phyloP scores from a whole-genome alignment of 2,329 filamentous ascomycete genomes.

The Aspergillus oerlinghausenensis region DNA sequence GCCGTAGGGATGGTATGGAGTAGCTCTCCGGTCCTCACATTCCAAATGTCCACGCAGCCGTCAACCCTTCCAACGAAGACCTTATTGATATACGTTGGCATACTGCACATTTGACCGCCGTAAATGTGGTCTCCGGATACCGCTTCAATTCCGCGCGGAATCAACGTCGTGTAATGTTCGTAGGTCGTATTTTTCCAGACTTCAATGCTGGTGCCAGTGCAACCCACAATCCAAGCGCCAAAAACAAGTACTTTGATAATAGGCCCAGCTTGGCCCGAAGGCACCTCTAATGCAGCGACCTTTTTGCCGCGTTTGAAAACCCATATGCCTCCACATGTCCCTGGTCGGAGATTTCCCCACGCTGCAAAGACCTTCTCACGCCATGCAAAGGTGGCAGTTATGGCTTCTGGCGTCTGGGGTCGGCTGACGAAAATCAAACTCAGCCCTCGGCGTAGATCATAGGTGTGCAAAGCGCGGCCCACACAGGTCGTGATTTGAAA shows the following conservation, averaged over 20 bases:
- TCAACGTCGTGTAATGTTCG: slow-evolving; percentile 86
- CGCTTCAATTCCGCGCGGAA: slow-evolving; percentile 53
- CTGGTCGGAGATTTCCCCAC: slow-evolving; percentile 62
- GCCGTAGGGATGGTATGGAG: slow-evolving; percentile 85
- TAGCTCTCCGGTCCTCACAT: slow-evolving; percentile 83
- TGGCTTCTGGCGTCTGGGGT: slow-evolving; percentile 78
- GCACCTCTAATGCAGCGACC: slow-evolving; percentile 67
- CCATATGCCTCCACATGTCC: slow-evolving; percentile 65
- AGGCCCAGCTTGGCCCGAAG: slow-evolving; percentile 59
- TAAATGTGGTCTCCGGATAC: slow-evolving; percentile 61
- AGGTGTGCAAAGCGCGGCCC: slow-evolving; percentile 86
- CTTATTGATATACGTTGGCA: slow-evolving; percentile 96
- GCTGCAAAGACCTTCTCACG: slow-evolving; percentile 84
- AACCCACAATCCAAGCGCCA: slow-evolving; percentile 85
- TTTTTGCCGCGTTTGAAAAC: slow-evolving; percentile 88
- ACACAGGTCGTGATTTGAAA: slow-evolving; percentile 97
- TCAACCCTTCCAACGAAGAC: slow-evolving; percentile 83
- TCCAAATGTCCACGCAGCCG: slow-evolving; percentile 95
- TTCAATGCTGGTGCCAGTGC: slow-evolving; percentile 69
- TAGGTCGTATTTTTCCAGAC: slow-evolving; percentile 81
- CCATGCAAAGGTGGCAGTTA: slow-evolving; percentile 84
- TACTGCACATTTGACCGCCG: slow-evolving; percentile 73
- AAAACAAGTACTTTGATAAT: slow-evolving; percentile 76
- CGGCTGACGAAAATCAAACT: slow-evolving; percentile 91
- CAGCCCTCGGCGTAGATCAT: slow-evolving; percentile 84